Conservation (phyloP, 495 filamentous ascomycete genomes). For the Letharia columbiana region DNA sequence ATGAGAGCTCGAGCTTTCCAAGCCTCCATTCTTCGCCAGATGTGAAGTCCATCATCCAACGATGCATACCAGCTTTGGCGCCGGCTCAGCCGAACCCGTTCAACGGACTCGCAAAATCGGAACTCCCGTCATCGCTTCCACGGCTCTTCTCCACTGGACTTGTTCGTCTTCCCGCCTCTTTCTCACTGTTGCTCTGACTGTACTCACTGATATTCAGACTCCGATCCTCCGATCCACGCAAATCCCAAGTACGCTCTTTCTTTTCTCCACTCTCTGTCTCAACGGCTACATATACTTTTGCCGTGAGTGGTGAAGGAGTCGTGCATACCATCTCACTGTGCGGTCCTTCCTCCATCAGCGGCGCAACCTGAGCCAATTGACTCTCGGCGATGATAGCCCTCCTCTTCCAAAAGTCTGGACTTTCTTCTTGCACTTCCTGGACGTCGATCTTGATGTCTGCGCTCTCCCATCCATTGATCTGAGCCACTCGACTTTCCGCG, state of each 20-base stretch:
- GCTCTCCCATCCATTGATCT: not conserved
- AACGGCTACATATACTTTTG: not conserved
- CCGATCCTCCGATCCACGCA: not conserved
- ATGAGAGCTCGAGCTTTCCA: not conserved
- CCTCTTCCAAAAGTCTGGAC: not conserved
- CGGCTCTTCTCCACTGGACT: not conserved
- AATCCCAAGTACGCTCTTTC: not conserved
- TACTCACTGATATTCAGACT: not conserved
- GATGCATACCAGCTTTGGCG: not conserved
- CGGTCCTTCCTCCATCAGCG: not conserved
- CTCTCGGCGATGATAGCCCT: not conserved
- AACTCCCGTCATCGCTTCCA: slow-evolving; percentile 7
- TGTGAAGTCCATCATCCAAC: not conserved
- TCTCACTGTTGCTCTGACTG: not conserved
- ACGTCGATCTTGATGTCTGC: not conserved
- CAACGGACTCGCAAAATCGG: slow-evolving; percentile 1
- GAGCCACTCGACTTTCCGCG: not conserved
- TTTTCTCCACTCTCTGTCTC: not conserved
- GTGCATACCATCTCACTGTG: not conserved
- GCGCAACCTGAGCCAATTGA: not conserved
- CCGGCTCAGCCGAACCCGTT: not conserved
- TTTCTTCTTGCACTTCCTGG: not conserved
- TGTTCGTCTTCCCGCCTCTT: not conserved
- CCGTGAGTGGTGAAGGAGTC: not conserved
- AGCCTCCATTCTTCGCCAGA: not conserved